These are phyloP conservation scores for Penicillium sp. DNA, from an alignment of 2,329 filamentous ascomycete species.

Conservation along the genomic window DNA sequence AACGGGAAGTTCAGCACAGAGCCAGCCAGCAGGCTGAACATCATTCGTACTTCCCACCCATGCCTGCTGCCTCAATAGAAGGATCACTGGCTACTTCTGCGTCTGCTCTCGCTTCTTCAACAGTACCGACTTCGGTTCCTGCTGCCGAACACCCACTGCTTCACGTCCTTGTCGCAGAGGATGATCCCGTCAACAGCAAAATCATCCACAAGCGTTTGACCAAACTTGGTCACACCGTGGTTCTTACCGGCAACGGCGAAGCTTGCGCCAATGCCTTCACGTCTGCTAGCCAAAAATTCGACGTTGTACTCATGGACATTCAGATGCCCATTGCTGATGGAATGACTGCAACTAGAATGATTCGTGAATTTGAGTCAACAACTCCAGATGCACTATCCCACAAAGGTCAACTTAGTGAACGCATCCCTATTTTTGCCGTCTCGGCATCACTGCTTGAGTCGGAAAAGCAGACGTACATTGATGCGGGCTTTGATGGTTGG, in stretches of 20 bases:
- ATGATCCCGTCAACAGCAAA: slow-evolving; percentile 85
- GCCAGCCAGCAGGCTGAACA: slow-evolving; percentile 11
- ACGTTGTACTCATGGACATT: slow-evolving; percentile 91
- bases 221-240: slow-evolving; percentile 72
- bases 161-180: slow-evolving; percentile 76
- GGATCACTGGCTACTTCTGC: slow-evolving; percentile 13
- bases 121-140: slow-evolving; percentile 13
- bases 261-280: slow-evolving; percentile 76
- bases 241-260: slow-evolving; percentile 79
- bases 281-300: slow-evolving; percentile 66
- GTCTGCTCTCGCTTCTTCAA: slow-evolving; percentile 7
- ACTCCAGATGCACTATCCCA: slow-evolving; percentile 58
- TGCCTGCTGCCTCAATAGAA: not conserved
- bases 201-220: slow-evolving; percentile 81
- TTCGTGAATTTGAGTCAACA: slow-evolving; percentile 70
- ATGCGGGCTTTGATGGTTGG: slow-evolving; percentile 86
- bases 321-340: slow-evolving; percentile 98
- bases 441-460: slow-evolving; percentile 80
- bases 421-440: slow-evolving; percentile 83
- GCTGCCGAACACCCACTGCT: slow-evolving; percentile 13
- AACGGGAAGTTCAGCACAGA: slow-evolving; percentile 23
- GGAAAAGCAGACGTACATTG: slow-evolving; percentile 69
- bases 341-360: slow-evolving; percentile 81
- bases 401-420: slow-evolving; percentile 63
- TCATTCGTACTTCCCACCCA: slow-evolving; percentile 25